These are phyloP conservation scores for Pelargonium citronellum DNA, from an alignment of 441 rosid genomes.

Conservation along the genomic window DNA sequence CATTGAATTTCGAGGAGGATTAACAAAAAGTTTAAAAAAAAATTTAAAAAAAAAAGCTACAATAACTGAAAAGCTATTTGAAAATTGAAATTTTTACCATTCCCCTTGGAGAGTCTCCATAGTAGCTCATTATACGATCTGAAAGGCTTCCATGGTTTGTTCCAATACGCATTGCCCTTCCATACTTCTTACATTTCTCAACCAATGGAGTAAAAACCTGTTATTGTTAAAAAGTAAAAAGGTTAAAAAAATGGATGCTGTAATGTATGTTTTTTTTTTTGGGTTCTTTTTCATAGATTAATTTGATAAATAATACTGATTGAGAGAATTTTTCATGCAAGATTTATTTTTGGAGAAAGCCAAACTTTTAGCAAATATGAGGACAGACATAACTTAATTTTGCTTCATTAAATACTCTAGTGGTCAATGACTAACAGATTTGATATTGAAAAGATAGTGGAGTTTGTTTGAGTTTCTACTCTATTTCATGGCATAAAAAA, in stretches of 20 bases:
- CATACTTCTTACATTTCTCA: slow-evolving; percentile 91
- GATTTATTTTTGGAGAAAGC: no score
- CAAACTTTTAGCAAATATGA: no score
- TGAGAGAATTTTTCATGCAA: no score
- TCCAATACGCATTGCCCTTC: slow-evolving; percentile 98
- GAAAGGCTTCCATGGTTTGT: slow-evolving; percentile 99
- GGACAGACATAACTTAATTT: background rate
- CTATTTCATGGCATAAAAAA: no score
- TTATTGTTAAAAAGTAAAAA: no score
- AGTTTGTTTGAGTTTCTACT: no score
- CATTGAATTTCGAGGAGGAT: background rate
- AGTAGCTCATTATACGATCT: slow-evolving; percentile 96
- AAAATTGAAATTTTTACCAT: slow-evolving; percentile 7
- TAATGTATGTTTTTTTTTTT: no score
- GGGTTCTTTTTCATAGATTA: background rate
- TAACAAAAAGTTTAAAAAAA: no score
- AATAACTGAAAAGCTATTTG: no score
- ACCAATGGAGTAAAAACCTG: slow-evolving; percentile 91
- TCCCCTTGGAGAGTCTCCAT: slow-evolving; percentile 97
- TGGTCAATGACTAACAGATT: background rate
- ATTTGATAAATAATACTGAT: background rate
- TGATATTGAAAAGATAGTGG: background rate
- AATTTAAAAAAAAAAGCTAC: no score
- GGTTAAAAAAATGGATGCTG: no score
- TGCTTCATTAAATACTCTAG: background rate